Evolutionary conservation across 202 grass and related monocot genomes (phyloP).

Genomic region (Dendrocalamus latiflorus): DNA sequence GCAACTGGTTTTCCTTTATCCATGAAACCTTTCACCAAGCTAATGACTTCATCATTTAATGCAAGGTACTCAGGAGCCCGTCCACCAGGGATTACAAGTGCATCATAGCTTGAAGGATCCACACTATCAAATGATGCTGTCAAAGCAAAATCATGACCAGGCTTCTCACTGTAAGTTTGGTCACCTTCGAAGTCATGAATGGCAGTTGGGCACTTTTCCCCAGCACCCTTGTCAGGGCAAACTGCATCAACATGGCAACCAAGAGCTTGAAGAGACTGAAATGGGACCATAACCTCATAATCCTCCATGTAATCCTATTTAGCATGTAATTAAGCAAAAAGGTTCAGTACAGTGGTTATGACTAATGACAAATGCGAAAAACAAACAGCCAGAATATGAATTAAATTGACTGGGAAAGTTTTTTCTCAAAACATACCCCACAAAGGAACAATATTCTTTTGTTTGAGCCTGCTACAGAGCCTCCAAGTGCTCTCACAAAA

Average conservation of each 20-base stretch:
- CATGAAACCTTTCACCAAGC: constrained; percentile 65
- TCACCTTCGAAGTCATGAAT: constrained; percentile 97
- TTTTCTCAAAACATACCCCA: constrained; percentile 51
- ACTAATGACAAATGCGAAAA: not conserved
- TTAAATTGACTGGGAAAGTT: not conserved
- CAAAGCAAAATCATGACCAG: constrained; percentile 79
- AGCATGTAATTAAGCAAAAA: not conserved
- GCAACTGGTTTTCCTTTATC: constrained; percentile 68
- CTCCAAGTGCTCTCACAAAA: constrained; percentile 80
- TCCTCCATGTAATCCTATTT: constrained; percentile 95
- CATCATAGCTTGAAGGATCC: constrained; percentile 61
- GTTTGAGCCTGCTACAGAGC: constrained; percentile 55
- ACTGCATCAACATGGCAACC: constrained; percentile 74
- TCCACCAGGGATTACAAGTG: constrained; percentile 88
- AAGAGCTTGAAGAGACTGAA: constrained; percentile 87
- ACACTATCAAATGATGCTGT: constrained; percentile 63
- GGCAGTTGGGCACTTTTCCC: constrained; percentile 80
- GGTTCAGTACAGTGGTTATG: not conserved
- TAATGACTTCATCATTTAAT: constrained; percentile 60
- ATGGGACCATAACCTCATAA: constrained; percentile 97
- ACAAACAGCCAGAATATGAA: not conserved
- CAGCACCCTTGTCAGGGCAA: constrained; percentile 60
- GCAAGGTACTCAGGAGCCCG: constrained; percentile 81
- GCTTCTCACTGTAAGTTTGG: constrained; percentile 96
- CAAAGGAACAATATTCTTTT: constrained; percentile 88